phyloP scores from a whole-genome alignment of 352 stramenopile species.

The Phytophthora syringae region DNA sequence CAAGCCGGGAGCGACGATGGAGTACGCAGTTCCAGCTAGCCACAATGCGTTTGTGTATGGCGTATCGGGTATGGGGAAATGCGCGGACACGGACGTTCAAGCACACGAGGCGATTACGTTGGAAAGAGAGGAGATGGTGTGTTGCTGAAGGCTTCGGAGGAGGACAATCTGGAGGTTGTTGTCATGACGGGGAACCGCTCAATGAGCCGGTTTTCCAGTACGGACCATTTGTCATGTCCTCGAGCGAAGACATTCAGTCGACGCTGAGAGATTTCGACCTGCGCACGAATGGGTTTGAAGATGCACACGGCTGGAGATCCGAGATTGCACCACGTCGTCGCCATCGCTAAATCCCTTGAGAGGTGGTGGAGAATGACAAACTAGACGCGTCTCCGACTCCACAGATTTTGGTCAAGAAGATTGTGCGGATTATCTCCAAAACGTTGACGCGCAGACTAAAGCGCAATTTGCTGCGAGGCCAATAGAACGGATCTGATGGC shows the following conservation, averaged over 20 bases:
- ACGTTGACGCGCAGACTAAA: too few relatives aligned
- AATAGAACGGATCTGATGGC: too few relatives aligned
- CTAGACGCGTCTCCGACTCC: too few relatives aligned
- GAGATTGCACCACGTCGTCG: conserved; percentile 42
- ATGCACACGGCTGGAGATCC: too few relatives aligned
- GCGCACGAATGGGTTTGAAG: conserved; percentile 65
- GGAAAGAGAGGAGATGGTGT: conserved; percentile 60
- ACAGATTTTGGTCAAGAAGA: too few relatives aligned
- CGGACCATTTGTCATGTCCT: conserved; percentile 83
- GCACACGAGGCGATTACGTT: conserved; percentile 60
- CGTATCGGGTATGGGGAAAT: conserved; percentile 39
- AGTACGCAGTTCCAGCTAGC: conserved; percentile 45
- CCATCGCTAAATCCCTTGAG: conserved; percentile 16
- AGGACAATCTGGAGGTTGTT: conserved; percentile 54
- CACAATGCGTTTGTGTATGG: conserved; percentile 56
- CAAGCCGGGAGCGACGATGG: conserved; percentile 34
- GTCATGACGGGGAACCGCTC: conserved; percentile 60
- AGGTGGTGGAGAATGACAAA: too few relatives aligned
- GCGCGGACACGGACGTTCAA: conserved; percentile 26
- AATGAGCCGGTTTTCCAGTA: conserved; percentile 70
- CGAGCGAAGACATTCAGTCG: conserved; percentile 51
- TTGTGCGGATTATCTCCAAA: too few relatives aligned
- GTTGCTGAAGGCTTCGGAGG: conserved; percentile 31
- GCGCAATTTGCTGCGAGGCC: too few relatives aligned
- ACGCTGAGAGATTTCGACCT: conserved; percentile 57